Evolutionary conservation across 225 moss, liverwort and hornwort genomes (phyloP), one percentile per base, ranked within the genome.

Genomic region (Straminergon stramineum): DNA sequence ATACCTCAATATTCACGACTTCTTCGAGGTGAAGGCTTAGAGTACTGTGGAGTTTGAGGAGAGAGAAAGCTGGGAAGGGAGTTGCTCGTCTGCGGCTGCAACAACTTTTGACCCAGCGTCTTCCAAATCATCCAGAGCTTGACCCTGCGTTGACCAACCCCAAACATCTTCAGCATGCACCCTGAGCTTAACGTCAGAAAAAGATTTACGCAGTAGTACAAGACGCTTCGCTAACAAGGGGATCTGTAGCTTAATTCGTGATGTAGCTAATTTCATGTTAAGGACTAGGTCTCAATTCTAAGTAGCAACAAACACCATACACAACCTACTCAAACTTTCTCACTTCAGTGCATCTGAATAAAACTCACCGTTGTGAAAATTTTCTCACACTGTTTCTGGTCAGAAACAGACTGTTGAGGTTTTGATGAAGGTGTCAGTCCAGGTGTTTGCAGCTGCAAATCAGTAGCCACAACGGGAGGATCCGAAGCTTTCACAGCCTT

Each of bases 401-500:
- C 88, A 80, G 86, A 80, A 69, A 65, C 77, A 78, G 83, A 80
- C 55, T 18, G 92, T 51, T 79, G 89, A 83, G 63, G 28, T 80
- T 74, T 76, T 32, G 82, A 77, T 24, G 84, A 75, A 55, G 86
- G 81, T 55, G 88, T 39, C 37, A 88, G 77, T 74, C 94, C 93
- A 60, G 96, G 96, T 66, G 95, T 94, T 92, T 96, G 97, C 56
- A 94, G 91, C 89, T 92, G 94, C 89, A 94, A 91, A 62, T 91
- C 90, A 57, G 94, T 94, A 45, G 65, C 92, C 78, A 92, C 90
- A 51, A 60, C 61, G 57, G 86, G 71, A 45, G 89, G 84, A 79
- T 92, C 88, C 91, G 81, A 76, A 32, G 90, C 69, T 68, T 64
- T 85, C 69, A 82, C 73, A 52, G 67, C 51, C 70, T 91, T 87